Base-by-base conservation (phyloP, 768 basidiomycete species). In the Lactifluus hygrophoroides region DNA sequence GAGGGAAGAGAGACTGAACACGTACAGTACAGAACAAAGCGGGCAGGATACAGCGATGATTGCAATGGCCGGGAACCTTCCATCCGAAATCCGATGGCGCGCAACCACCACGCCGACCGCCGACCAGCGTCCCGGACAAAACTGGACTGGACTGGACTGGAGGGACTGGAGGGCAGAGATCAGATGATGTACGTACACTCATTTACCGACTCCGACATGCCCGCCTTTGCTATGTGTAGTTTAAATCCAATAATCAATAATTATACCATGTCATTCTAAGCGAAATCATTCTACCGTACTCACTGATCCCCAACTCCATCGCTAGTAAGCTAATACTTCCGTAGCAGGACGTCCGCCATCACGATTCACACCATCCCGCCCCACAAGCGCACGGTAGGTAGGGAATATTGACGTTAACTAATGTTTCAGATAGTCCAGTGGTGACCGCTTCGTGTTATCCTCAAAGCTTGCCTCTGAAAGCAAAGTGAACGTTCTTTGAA, bases 1-100 rank as follows among this genome's bases (percentile, higher is more conserved):
- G 38, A 50, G 17, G 23, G 40, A 54, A 40, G 34, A 44, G 58
- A 35, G 21, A 60, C 10, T 45, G 42, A 55, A 56, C 54, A 60
- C 54, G 54, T 55, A 60, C 58, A 50, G 34, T 10, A n/a, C n/a
- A n/a, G n/a, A 23, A 14, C 21, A 43, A 14, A 23, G 42, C 42
- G 43, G 32, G n/a, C n/a, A n/a, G n/a, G n/a, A n/a, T 28, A 3
- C 30, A 16, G 19, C 5, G n/a, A 19, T 34, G n/a, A 47, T 19
- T 16, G 9, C 13, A 32, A 5, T 7, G 27, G 11, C 25, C 23
- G 8, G 28, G 23, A 13, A 23, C 30, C 19, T 28, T 52, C 35
- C 49, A 16, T 37, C 34, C 19, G n/a, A 43, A 21, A 23, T 43
- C 23, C 17, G 23, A 9, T 51, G 27, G 21, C 21, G 17, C 38